Percentiles rank a stretch among this genome's conserved stretches.
phyloP scores from a whole-genome alignment of 1,284 basidiomycete species.

The Somion occarium region DNA sequence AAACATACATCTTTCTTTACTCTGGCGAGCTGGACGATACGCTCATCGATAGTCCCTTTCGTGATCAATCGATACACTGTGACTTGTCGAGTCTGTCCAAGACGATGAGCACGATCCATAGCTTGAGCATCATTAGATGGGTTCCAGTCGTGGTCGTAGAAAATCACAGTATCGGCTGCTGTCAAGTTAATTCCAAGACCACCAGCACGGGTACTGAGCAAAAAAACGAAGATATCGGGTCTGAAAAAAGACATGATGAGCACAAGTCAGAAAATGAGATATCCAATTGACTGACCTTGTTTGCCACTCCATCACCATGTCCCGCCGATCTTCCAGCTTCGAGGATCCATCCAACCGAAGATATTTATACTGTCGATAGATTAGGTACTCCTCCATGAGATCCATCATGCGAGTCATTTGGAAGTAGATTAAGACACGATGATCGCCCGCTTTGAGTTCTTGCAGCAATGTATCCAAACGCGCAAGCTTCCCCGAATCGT shows the following conservation, averaged over 20 bases:
- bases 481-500: conserved; percentile 96
- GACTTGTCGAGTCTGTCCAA: conserved; percentile 98
- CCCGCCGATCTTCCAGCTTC: conserved; percentile 92
- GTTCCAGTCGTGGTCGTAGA: conserved; percentile 99
- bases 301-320: conserved; percentile 99
- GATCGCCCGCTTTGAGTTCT: conserved; percentile 90
- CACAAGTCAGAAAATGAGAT: neutral
- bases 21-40: conserved; percentile 91
- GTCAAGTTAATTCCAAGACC: conserved; percentile 98
- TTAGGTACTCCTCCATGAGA: conserved; percentile 98
- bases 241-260: conserved; percentile 37
- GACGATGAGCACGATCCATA: conserved; percentile 98
- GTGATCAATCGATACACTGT: conserved; percentile 98
- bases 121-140: conserved; percentile 99
- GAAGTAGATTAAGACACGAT: conserved; percentile 97
- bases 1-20: conserved; percentile 89
- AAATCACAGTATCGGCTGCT: conserved; percentile 96
- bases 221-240: conserved; percentile 93
- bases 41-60: conserved; percentile 97
- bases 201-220: conserved; percentile 95
- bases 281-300: conserved; percentile 62
- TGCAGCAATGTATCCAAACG: conserved; percentile 86
- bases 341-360: conserved; percentile 93
- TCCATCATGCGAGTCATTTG: conserved; percentile 99
- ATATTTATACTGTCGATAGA: conserved; percentile 98